Base-by-base conservation (phyloP, 78 protist genomes). In the Tieghemostelium lacteum region DNA sequence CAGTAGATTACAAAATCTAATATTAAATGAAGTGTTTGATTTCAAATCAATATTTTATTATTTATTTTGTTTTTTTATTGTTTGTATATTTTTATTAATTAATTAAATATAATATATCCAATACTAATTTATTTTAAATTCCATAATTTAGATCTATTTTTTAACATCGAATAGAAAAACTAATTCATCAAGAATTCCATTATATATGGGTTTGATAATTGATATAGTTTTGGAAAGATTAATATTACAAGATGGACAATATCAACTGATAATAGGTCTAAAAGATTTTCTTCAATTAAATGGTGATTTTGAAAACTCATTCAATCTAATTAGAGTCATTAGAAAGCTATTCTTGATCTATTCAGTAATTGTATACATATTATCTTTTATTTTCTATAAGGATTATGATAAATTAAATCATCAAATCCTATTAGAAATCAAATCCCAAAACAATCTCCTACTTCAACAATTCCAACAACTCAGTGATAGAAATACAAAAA, bases 321-420 rank as follows among this genome's bases (percentile, higher is more conserved):
- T 39, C 42, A 8, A 8, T 29, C 16, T 69, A 22, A 69, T 80
- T 1, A 31, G 50, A 16, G 55, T 45, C 28, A 29, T 66, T 1
- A 39, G 91, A 34, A 69, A 31, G 12, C 36, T 83, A 31, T 83
- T 58, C 36, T 8, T 39, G 33, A 16, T 42, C 1, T 58, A 45
- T 69, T 19, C 45, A 12, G 5, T 36, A 17, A 20, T 33, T 2
- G 36, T 58, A 2, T 20, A 69, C 28, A 19, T 42, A 17, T 28
- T 8, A 22, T 66, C 91, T 14, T 2, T 83, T 39, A 69, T 70
- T 70, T 83, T 83, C 50, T 83, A 69, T 45, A 45, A 64, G 16
- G 78, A 83, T 54, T 83, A 69, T 69, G 91, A 83, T 42, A 36
- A 24, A 69, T 26, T 67, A 8, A 83, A 83, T 58, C 72, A 83